Base-by-base conservation (phyloP, 2,329 filamentous ascomycete genomes). In the Stagonosporopsis tanaceti region DNA sequence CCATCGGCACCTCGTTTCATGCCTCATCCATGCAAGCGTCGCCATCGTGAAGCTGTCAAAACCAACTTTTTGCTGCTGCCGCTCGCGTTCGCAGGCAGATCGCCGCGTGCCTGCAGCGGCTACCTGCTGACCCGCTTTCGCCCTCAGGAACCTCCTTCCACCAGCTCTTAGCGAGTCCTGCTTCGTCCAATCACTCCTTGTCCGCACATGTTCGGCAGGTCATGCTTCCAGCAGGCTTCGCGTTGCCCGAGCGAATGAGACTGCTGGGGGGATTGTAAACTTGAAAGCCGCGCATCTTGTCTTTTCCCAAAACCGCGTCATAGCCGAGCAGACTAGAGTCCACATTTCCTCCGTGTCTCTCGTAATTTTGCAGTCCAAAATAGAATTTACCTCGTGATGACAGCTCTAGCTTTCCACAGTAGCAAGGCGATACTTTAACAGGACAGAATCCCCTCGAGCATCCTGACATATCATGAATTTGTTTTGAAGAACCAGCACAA, bases 21-120 rank as follows among this genome's bases (percentile, higher is more conserved):
- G 57, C 59, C 50, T 25, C 56, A 64, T 57, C 58, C 60, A 47
- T 55, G 57, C 61, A 59, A 42, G 24, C 30, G 44, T n/a, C 30
- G 15, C 38, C 47, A 53, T 45, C 47, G 38, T 46, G 37, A 57
- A 58, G 32, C 53, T 53, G 53, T 47, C 57, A 47, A 55, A 35
- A 47, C 44, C 61, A 62, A 53, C 57, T 58, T 52, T 61, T 40
- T 52, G 45, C 48, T 52, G 32, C 50, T 56, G 32, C 53, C 48
- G 30, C 54, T 67, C 59, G 65, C 50, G 50, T 53, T 60, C 46
- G 50, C 62, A 30, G 38, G 50, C 30, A 41, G 61, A 72, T 71
- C 65, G 59, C 57, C 65, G 45, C 34, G 64, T 64, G 64, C 70
- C 68, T 74, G 70, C 70, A 71, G 69, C 70, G 68, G 70, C 60